phyloP scores from a whole-genome alignment of 1,284 basidiomycete species.

The Megacollybia platyphylla region DNA sequence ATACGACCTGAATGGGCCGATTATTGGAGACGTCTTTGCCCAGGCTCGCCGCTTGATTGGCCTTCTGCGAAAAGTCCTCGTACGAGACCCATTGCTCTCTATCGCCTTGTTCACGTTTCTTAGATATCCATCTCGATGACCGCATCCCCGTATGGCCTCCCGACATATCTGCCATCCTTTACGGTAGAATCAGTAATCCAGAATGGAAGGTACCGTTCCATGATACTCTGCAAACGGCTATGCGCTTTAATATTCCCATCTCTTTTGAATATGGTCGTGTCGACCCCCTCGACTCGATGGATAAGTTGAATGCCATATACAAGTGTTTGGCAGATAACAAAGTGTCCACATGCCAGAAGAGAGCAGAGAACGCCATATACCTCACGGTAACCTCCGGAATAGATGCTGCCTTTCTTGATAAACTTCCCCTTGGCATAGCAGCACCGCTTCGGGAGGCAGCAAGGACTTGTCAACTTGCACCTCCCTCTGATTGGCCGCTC shows the following conservation, averaged over 20 bases:
- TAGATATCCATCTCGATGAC: slow-evolving; percentile 42
- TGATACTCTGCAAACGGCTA: slow-evolving; percentile 34
- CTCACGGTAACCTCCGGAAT: slow-evolving; percentile 42
- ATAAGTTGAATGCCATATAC: slow-evolving; percentile 41
- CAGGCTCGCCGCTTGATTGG: slow-evolving; percentile 45
- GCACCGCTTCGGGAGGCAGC: slow-evolving; percentile 77
- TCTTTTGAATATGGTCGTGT: slow-evolving; percentile 48
- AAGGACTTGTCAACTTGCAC: slow-evolving; percentile 68
- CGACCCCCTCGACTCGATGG: slow-evolving; percentile 38
- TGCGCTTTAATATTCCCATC: slow-evolving; percentile 36
- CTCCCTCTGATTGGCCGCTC: slow-evolving; percentile 60
- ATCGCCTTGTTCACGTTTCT: not conserved
- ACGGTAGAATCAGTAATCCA: slow-evolving; percentile 49
- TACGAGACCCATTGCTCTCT: slow-evolving; percentile 16
- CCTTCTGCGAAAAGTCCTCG: slow-evolving; percentile 30
- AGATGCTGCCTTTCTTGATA: slow-evolving; percentile 33
- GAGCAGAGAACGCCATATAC: slow-evolving; percentile 54
- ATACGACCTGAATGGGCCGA: slow-evolving; percentile 77
- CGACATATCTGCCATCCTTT: slow-evolving; percentile 51
- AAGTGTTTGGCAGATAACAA: slow-evolving; percentile 41
- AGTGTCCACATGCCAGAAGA: slow-evolving; percentile 34
- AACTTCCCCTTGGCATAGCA: slow-evolving; percentile 62
- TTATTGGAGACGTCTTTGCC: slow-evolving; percentile 74
- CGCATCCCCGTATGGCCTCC: slow-evolving; percentile 59
- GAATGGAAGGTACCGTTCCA: slow-evolving; percentile 50